These are phyloP conservation scores for Tulasnella sp. DNA, from an alignment of 768 basidiomycete genomes.

Conservation along the genomic window DNA sequence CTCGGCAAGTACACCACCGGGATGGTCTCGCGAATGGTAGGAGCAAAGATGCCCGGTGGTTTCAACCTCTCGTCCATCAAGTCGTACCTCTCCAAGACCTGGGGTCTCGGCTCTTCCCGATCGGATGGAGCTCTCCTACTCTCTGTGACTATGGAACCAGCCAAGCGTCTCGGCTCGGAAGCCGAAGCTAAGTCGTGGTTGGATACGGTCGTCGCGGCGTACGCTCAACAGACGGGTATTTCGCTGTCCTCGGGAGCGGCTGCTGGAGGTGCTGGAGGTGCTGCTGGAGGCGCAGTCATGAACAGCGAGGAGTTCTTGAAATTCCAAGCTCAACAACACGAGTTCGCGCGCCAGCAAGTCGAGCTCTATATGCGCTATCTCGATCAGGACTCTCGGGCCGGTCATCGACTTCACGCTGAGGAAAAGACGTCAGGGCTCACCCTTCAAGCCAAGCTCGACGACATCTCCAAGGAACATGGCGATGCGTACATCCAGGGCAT, in stretches of 20 bases:
- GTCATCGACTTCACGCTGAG: slow-evolving; percentile 78
- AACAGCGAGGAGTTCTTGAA: slow-evolving; percentile 98
- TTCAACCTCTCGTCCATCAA: slow-evolving; percentile 93
- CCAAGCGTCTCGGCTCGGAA: slow-evolving; percentile 87
- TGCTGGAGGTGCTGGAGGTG: slow-evolving; percentile 45
- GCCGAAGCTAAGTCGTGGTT: slow-evolving; percentile 90
- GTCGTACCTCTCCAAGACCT: slow-evolving; percentile 75
- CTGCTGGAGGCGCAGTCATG: slow-evolving; percentile 70
- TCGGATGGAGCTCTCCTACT: slow-evolving; percentile 84
- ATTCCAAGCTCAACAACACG: slow-evolving; percentile 88
- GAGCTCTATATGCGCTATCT: slow-evolving; percentile 97
- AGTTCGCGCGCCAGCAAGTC: slow-evolving; percentile 84
- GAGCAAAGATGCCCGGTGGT: slow-evolving; percentile 97
- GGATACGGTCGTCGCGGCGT: slow-evolving; percentile 68
- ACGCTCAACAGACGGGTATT: slow-evolving; percentile 84
- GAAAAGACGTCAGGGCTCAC: slow-evolving; percentile 63
- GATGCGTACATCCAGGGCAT: slow-evolving; percentile 90
- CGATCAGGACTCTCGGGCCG: slow-evolving; percentile 82
- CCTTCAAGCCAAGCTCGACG: slow-evolving; percentile 80
- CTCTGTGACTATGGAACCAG: slow-evolving; percentile 84
- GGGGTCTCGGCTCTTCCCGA: slow-evolving; percentile 89
- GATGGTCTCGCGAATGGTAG: slow-evolving; percentile 81
- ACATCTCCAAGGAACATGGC: slow-evolving; percentile 84
- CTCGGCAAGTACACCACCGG: slow-evolving; percentile 92
- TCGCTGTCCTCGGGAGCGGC: slow-evolving; percentile 60